Base-by-base conservation (phyloP, 805 yeast species). In the Cyberlindnera misumaiensis region DNA sequence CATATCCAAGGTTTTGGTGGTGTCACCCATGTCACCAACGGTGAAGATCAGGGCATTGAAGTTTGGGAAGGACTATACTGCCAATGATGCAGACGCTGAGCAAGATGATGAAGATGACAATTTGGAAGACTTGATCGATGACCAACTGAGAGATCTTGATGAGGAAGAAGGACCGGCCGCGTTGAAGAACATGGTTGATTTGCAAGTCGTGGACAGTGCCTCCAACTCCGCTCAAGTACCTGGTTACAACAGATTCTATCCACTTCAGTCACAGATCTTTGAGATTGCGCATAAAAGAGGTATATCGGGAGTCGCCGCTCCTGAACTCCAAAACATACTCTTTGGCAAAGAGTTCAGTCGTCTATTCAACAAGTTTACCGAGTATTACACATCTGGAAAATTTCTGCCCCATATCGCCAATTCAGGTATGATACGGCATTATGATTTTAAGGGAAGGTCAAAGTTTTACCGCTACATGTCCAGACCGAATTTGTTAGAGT, bases 371-470 rank as follows among this genome's bases (percentile, higher is more conserved):
- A 71, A 75, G 39, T 53, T 71, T 12, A 60, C 77, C 30, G 87
- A 77, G 30, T 56, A 62, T 20, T 63, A 73, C 34, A 56, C 61
- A 3, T 53, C 63, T 2, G 67, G 60, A 4, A 63, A 60, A 32
- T 53, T 61, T 42, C 47, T 56, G 17, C 41, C 53, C 40, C 40
- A 53, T 39, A 42, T 54, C 33, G 62, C 55, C 39, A 62, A 53
- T 42, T 57, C 58, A 41, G 63, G 58, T 2, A 62, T 86, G 11
- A 68, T 81, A 0, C 68, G 83, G 44, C 78, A 80, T 13, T 75
- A 76, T 42, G 94, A 84, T 52, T 77, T 77, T 47, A 78, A 76
- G 42, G 94, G 95, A 0, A 77, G 87, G 46, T 67, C 71, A 41
- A 82, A 84, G 51, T 83, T 77, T 47, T 84, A 75, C 57, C 65